phyloP scores from a whole-genome alignment of 345 rosid species.

The Viola odorata region DNA sequence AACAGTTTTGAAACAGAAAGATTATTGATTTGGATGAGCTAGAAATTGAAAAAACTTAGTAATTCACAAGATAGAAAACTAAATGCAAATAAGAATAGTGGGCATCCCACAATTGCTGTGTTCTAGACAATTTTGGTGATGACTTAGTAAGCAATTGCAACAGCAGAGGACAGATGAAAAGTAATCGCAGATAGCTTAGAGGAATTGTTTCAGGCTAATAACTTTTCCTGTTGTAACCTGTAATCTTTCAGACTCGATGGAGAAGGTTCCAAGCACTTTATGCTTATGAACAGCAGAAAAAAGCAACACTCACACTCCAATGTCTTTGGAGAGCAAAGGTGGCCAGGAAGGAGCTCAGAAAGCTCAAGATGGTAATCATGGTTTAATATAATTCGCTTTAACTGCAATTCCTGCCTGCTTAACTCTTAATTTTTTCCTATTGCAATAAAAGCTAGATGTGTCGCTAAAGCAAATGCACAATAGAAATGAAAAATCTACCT shows the following conservation, averaged over 20 bases:
- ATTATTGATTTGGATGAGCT: not conserved
- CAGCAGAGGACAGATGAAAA: too few species aligned
- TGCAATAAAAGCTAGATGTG: not conserved
- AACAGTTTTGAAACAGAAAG: too few species aligned
- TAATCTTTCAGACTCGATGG: conserved; percentile 41
- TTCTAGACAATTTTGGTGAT: too few species aligned
- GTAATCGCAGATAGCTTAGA: not conserved
- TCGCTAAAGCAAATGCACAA: not conserved
- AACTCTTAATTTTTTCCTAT: not conserved
- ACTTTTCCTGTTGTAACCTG: not conserved
- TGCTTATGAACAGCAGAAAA: conserved; percentile 37
- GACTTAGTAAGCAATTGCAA: too few species aligned
- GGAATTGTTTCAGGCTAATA: not conserved
- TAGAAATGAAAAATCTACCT: not conserved
- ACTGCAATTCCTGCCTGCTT: not conserved
- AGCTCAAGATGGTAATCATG: conserved; percentile 44
- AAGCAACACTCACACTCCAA: conserved; percentile 46
- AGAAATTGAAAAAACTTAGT: too few species aligned
- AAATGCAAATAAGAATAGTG: not conserved
- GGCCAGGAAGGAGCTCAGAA: conserved; percentile 60
- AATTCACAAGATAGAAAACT: not conserved
- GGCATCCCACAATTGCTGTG: too few species aligned
- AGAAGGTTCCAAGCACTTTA: conserved; percentile 43
- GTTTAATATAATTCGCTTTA: not conserved
- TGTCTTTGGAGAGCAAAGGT: conserved; percentile 56